phyloP scores from a whole-genome alignment of 345 rosid species.

The Eucalyptus brandiana region DNA sequence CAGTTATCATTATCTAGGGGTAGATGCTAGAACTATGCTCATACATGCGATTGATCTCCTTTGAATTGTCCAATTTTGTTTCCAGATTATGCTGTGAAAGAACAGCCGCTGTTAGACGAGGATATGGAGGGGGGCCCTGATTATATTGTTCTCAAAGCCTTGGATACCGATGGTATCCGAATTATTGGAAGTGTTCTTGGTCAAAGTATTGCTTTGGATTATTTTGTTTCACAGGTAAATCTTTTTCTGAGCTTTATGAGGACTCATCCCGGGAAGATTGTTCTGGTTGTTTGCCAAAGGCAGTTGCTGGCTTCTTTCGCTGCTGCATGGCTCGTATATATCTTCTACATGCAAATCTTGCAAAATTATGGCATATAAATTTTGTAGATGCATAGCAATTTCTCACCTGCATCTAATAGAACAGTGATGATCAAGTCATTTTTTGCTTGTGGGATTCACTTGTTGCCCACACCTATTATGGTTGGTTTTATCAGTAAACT shows the following conservation, averaged over 20 bases:
- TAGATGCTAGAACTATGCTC: neutral
- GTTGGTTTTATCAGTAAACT: neutral
- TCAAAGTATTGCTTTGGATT: conserved; percentile 88
- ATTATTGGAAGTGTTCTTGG: conserved; percentile 92
- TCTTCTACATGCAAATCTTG: neutral
- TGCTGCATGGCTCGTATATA: neutral
- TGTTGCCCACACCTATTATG: neutral
- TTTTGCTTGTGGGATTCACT: neutral
- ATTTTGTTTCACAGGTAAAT: conserved; percentile 86
- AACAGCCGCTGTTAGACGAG: conserved; percentile 55
- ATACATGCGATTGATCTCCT: neutral
- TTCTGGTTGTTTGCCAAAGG: neutral
- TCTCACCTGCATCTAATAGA: neutral
- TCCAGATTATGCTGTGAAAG: conserved; percentile 79
- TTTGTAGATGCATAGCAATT: neutral
- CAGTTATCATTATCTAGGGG: neutral
- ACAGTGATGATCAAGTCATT: neutral
- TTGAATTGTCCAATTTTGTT: neutral
- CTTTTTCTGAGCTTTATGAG: neutral
- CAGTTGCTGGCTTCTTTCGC: neutral
- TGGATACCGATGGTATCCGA: conserved; percentile 83
- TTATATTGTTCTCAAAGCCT: conserved; percentile 48
- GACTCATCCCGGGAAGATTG: neutral
- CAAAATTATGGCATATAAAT: neutral
- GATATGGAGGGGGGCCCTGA: conserved; percentile 91